phyloP scores from a whole-genome alignment of 2,329 filamentous ascomycete genomes.

The Cephalotrichum gorgonifer region DNA sequence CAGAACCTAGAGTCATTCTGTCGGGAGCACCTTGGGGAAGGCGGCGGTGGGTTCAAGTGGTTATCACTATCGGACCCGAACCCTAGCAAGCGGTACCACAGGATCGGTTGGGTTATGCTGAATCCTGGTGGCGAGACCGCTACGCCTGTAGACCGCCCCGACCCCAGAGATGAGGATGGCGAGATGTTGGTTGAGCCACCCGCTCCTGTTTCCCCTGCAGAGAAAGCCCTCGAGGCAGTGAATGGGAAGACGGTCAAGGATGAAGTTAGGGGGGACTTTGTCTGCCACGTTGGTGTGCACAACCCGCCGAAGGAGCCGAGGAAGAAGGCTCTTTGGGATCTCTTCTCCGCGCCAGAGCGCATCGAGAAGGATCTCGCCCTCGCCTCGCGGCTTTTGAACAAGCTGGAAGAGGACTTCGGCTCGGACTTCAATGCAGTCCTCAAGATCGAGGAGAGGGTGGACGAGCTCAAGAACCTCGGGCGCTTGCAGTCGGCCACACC shows the following conservation, averaged over 20 bases:
- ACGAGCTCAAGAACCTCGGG: conserved; percentile 66
- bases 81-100: conserved; percentile 90
- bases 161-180: conserved; percentile 59
- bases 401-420: conserved; percentile 76
- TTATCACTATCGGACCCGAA: conserved; percentile 94
- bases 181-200: conserved; percentile 45
- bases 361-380: conserved; percentile 83
- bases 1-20: conserved; percentile 90
- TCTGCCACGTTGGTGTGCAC: conserved; percentile 93
- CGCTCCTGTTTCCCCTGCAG: conserved; percentile 50
- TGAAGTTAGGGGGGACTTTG: conserved; percentile 86
- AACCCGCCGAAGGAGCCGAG: conserved; percentile 75
- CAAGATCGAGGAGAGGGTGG: conserved; percentile 79
- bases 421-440: conserved; percentile 64
- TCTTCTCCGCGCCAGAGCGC: conserved; percentile 89
- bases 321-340: conserved; percentile 93
- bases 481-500: conserved; percentile 59
- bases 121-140: conserved; percentile 64
- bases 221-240: conserved; percentile 85
- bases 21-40: conserved; percentile 85
- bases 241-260: conserved; percentile 98
- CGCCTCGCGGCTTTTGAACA: conserved; percentile 70
- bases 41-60: conserved; percentile 89
- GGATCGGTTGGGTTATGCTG: conserved; percentile 97
- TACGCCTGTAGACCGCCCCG: conserved; percentile 57